Evolutionary conservation across 176 grass and related monocot species (phyloP), one percentile per base, ranked within the genome.

Genomic region (Paspalum notatum): DNA sequence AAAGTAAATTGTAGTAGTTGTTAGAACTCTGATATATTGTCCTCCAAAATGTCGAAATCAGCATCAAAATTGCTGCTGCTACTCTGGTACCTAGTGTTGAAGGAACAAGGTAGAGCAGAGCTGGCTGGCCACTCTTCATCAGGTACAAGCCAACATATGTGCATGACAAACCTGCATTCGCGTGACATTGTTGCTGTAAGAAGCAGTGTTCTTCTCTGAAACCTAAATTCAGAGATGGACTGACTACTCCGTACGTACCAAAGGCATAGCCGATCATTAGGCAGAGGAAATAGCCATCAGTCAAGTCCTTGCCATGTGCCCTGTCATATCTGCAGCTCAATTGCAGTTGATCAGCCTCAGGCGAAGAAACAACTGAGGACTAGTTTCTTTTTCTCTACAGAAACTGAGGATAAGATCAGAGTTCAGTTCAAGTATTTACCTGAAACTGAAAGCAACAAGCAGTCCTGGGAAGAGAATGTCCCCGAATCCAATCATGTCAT

Each of bases 401-500:
- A 21, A 6, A 62, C 0, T 27, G 17, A 5, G 3, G 56, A 4
- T 32, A 12, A 39, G 25, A 71, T 81, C 78, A 82, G 55, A 39
- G 21, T 54, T 2, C 17, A 12, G 22, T 64, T 13, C 18, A 45
- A 18, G 16, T 72, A 44, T 18, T 43, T 47, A 95, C 92, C 92
- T 99, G 88, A 92, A 92, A 90, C 86, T 93, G 68, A 99, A 99
- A 80, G 89, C 85, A 81, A 95, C 86, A 82, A 99, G 92, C n/a
- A 99, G 82, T 38, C 96, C 96, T 1, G 96, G 96, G 67, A 99
- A 91, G 82, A 99, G 93, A 68, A 95, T 91, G 81, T 99, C 96
- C 5, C 96, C 96, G 79, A 99, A 99, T 21, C 96, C 96, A 71
- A 99, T 95, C 96, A 99, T 93, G 80, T 95, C 86, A 43, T 95